Base-by-base conservation (phyloP, 78 protist species). In the Guillardia theta region DNA sequence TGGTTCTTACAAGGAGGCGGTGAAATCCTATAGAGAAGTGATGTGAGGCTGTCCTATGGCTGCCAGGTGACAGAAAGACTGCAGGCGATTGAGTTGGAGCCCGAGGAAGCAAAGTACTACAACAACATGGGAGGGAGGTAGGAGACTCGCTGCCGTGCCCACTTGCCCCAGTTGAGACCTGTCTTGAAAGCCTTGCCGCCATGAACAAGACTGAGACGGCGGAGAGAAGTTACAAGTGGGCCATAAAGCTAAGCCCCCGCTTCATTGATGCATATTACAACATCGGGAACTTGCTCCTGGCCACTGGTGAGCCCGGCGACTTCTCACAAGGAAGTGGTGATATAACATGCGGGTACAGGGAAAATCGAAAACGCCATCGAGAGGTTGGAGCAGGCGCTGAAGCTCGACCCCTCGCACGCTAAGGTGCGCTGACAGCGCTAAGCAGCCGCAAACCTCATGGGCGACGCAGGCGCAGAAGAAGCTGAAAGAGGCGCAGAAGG, bases 101-200 rank as follows among this genome's bases (percentile, higher is more conserved):
- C 93, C 70, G 93, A 88, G 9, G 93, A 88, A 43, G 93, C 93
- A 24, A 88, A 88, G 93, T 88, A 88, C 93, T 88, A 88, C 93
- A 88, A 88, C 93, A 88, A 88, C 93, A 21, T 88, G 70, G 93
- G 93, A 37, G 93, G 93, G 6, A 70, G 87, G 87, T 36, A 15
- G 10, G 87, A 10, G 87, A 10, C 15, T 50, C 58, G 10, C 58
- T 50, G 30, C 15, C 58, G 15, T 15, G 58, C 58, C 10, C 58
- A 50, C 58, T 19, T 15, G 15, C 15, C 15, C 58, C 15, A 10
- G 10, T 50, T 50, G 30, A 19, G 30, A 10, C 58, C 58, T 15
- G 30, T 15, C 15, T 15, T 15, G 36, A 4, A 46, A 48, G 54
- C 37, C 64, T 88, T 54, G 93, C 76, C 22, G 93, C 70, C 24